A percentile compares a stretch with the other conserved stretches of the same genome.
Conservation (phyloP, 2,329 filamentous ascomycete species). For the Cladosporium sp. region DNA sequence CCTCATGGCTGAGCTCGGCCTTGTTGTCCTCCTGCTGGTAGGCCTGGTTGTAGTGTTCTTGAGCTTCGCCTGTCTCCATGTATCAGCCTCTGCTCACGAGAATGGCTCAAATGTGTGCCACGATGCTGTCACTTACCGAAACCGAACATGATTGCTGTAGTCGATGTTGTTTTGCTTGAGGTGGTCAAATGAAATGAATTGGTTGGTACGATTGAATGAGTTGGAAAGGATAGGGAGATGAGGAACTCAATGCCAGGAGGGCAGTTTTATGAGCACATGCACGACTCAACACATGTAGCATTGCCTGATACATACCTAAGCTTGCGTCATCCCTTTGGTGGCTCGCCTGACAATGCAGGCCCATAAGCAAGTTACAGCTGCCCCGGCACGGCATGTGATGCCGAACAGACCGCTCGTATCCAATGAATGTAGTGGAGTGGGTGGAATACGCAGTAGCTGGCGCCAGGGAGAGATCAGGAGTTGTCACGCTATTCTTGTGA, state of each 20-base stretch:
- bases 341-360: background rate
- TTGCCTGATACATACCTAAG: background rate
- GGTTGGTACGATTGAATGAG: no score
- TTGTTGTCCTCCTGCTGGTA: slow-evolving; percentile 52
- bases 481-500: no score
- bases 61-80: slow-evolving; percentile 44
- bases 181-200: background rate
- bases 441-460: no score
- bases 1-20: slow-evolving; percentile 65
- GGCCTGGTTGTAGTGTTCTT: slow-evolving; percentile 52
- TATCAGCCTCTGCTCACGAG: no score
- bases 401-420: no score
- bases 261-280: background rate
- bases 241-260: no score
- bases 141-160: slow-evolving; percentile 40
- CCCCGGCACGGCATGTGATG: background rate
- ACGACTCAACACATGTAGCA: background rate
- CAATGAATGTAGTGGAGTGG: background rate
- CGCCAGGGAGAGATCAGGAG: no score
- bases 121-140: slow-evolving; percentile 34
- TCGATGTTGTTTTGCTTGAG: background rate
- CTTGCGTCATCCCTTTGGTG: background rate
- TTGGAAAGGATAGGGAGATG: background rate
- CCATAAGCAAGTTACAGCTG: background rate
- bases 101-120: no score